phyloP scores from a whole-genome alignment of 306 rosid species.

The Quercus cerris region DNA sequence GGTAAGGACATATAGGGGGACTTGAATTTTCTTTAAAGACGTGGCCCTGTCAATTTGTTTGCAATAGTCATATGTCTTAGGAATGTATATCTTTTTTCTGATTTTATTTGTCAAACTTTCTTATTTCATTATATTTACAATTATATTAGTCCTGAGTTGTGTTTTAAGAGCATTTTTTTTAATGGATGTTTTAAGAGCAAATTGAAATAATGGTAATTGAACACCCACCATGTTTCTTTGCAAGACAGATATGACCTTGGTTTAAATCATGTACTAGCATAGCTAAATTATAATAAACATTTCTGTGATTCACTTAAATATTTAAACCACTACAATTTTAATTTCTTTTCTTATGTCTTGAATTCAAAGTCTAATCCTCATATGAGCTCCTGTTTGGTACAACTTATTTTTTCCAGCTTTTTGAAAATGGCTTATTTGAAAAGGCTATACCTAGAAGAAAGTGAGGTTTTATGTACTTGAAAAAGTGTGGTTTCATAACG shows the following conservation, averaged over 20 bases:
- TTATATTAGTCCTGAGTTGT: background rate
- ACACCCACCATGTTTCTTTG: background rate
- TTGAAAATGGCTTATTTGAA: no score
- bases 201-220: constrained; percentile 1
- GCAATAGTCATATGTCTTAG: background rate
- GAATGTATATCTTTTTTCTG: background rate
- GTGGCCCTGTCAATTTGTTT: background rate
- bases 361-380: background rate
- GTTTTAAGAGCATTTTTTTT: background rate
- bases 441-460: no score
- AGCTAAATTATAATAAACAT: background rate
- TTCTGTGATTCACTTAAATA: background rate
- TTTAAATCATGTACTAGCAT: background rate
- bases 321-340: background rate
- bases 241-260: background rate
- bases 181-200: background rate
- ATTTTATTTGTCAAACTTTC: no score
- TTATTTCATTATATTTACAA: no score
- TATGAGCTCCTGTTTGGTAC: no score
- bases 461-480: no score
- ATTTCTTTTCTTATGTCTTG: background rate
- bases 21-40: constrained; percentile 3
- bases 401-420: no score
- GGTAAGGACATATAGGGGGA: constrained; percentile 45
- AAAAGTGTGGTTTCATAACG: no score